phyloP scores from a whole-genome alignment of 805 yeast species.

The Candida ponderosae region DNA sequence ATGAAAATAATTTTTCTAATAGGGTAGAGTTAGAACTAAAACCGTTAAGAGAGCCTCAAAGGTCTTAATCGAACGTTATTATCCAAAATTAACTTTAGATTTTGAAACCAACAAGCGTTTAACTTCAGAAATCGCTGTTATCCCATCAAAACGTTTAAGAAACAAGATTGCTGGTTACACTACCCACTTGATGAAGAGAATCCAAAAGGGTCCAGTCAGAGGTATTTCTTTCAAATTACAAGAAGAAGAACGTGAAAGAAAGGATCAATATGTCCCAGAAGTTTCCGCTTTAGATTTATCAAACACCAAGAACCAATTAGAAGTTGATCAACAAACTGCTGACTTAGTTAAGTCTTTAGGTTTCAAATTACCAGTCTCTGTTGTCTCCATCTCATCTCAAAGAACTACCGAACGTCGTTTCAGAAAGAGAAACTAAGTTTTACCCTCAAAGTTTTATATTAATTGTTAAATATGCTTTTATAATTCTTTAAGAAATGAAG shows the following conservation, averaged over 20 bases:
- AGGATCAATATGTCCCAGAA: slow-evolving; percentile 99
- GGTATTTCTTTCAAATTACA: slow-evolving; percentile 99
- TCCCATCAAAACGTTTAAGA: slow-evolving; percentile 99
- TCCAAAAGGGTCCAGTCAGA: slow-evolving; percentile 99
- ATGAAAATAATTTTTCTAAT: slow-evolving; percentile 10
- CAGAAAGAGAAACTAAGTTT: slow-evolving; percentile 76
- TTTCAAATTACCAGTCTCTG: slow-evolving; percentile 79
- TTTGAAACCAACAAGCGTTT: slow-evolving; percentile 99
- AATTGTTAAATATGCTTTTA: no score
- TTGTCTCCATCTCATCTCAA: slow-evolving; percentile 81
- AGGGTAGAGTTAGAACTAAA: slow-evolving; percentile 99
- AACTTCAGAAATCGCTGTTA: slow-evolving; percentile 96
- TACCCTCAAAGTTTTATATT: no score
- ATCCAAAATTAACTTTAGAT: slow-evolving; percentile 99
- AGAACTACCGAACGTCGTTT: slow-evolving; percentile 83
- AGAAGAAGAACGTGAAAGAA: slow-evolving; percentile 99
- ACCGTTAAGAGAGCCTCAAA: slow-evolving; percentile 99
- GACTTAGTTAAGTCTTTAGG: slow-evolving; percentile 92
- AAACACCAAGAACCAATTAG: slow-evolving; percentile 91
- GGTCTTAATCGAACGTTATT: slow-evolving; percentile 98
- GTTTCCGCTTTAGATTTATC: slow-evolving; percentile 98
- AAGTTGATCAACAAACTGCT: slow-evolving; percentile 95
- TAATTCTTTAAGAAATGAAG: no score
- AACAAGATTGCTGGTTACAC: slow-evolving; percentile 99
- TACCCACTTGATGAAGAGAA: slow-evolving; percentile 99